Evolutionary conservation across 2,329 filamentous ascomycete genomes (phyloP).

Genomic region (Cercospora sojina): DNA sequence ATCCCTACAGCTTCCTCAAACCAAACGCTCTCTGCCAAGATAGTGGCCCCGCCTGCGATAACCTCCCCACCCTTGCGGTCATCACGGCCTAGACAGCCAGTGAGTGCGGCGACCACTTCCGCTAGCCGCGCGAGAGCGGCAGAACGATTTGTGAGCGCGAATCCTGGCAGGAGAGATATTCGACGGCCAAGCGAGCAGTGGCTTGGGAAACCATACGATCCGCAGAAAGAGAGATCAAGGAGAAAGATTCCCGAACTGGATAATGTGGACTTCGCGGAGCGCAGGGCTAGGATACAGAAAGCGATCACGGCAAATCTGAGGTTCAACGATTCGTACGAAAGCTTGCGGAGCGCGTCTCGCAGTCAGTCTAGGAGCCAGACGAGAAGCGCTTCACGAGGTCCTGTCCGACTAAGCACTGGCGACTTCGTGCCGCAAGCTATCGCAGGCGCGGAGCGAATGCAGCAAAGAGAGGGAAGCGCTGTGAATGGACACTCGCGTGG

Average conservation of each 20-base stretch:
- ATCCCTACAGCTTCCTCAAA: slow-evolving; percentile 30
- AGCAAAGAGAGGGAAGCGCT: not conserved
- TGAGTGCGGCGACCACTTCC: slow-evolving; percentile 71
- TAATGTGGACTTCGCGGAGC: slow-evolving; percentile 80
- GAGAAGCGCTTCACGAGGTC: slow-evolving; percentile 18
- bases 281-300: slow-evolving; percentile 76
- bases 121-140: slow-evolving; percentile 66
- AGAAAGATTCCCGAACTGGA: slow-evolving; percentile 61
- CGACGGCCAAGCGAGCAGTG: slow-evolving; percentile 53
- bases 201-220: slow-evolving; percentile 78
- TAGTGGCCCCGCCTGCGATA: slow-evolving; percentile 67
- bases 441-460: slow-evolving; percentile 14
- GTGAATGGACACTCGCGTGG: slow-evolving; percentile 5
- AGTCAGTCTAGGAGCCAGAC: slow-evolving; percentile 24
- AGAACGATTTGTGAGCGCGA: slow-evolving; percentile 53
- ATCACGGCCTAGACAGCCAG: slow-evolving; percentile 75
- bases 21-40: slow-evolving; percentile 64
- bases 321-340: slow-evolving; percentile 57
- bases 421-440: slow-evolving; percentile 49
- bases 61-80: slow-evolving; percentile 77
- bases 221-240: slow-evolving; percentile 51
- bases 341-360: slow-evolving; percentile 28
- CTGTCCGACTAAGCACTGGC: slow-evolving; percentile 11
- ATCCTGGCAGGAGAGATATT: slow-evolving; percentile 41
- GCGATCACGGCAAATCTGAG: slow-evolving; percentile 83